phyloP scores from a whole-genome alignment of 768 basidiomycete genomes.

The Agaricus bisporus region DNA sequence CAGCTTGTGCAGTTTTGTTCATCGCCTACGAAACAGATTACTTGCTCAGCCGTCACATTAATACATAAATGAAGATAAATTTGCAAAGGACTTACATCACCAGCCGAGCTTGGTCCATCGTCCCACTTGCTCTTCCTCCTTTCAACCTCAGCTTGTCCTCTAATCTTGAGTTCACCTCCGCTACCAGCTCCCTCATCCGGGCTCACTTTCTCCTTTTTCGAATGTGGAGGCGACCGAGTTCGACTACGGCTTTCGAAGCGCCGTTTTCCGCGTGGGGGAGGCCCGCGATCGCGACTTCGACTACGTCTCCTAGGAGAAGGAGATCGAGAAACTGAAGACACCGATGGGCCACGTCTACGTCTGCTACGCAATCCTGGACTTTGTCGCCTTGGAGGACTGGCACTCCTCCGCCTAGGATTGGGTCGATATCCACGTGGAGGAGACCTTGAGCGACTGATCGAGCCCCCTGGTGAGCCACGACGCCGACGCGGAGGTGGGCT shows the following conservation, averaged over 20 bases:
- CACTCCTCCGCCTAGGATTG: slow-evolving; percentile 36
- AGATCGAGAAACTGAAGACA: slow-evolving; percentile 20
- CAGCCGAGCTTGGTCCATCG: slow-evolving; percentile 22
- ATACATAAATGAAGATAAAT: slow-evolving; percentile 6
- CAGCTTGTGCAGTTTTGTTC: slow-evolving; percentile 23
- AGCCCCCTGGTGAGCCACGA: slow-evolving; percentile 31
- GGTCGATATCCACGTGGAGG: slow-evolving; percentile 30
- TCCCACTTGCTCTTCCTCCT: slow-evolving; percentile 54
- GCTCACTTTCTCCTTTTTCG: slow-evolving; percentile 7
- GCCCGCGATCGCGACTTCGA: slow-evolving; percentile 18
- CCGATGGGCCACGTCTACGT: slow-evolving; percentile 19
- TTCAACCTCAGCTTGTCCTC: slow-evolving; percentile 58
- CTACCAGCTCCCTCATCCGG: slow-evolving; percentile 31
- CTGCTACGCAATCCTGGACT: slow-evolving; percentile 24
- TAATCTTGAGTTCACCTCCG: slow-evolving; percentile 58
- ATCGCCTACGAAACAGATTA: slow-evolving; percentile 15
- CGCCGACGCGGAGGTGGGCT: slow-evolving; percentile 49
- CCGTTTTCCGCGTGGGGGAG: slow-evolving; percentile 9
- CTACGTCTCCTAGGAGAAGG: slow-evolving; percentile 26
- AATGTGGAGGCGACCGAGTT: slow-evolving; percentile 20
- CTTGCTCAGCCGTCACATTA: slow-evolving; percentile 2
- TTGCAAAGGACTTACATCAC: slow-evolving; percentile 19
- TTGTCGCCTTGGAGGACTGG: slow-evolving; percentile 30
- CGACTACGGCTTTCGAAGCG: slow-evolving; percentile 19
- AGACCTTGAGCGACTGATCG: slow-evolving; percentile 34